Evolutionary conservation across 257 asterid species (phyloP), one percentile per base, ranked within the genome.

Genomic region (Penstemon barbatus): DNA sequence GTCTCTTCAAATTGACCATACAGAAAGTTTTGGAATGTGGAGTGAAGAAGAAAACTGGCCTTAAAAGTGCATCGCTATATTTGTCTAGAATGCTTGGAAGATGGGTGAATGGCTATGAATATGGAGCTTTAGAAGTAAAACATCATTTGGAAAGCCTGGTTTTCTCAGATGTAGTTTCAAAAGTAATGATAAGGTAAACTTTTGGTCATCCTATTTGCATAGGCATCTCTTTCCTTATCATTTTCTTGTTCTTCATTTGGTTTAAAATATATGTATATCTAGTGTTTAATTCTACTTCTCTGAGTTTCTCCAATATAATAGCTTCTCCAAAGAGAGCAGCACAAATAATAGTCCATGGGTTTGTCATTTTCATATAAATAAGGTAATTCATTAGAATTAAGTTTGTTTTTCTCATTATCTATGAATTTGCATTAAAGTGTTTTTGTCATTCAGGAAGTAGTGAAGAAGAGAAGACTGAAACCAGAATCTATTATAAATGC

Each of bases 1-100:
- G 42, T 39, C 62, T 58, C 71, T 63, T 39, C 65, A 65, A 59
- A 50, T 73, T 75, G 68, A 74, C 19, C 61, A 13, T 74, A 65
- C 91, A 94, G 97, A 83, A 86, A 79, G 80, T 85, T 65, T 69
- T 94, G 64, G 99, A 94, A 64, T 83, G 87, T 71, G 99, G 99
- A 73, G 95, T 79, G 62, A 91, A 81, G 77, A 94, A 74, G 78
- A 82, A 61, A 57, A 78, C 77, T 45, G 88, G 96, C 56, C 55
- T 42, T 69, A 94, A 83, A 81, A 88, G 83, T 51, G 97, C 99
- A 19, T 81, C 96, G 0, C 70, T 94, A 48, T 89, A 80, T 81
- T 77, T 94, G 81, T 89, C 95, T 36, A 78, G 70, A 73, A 82
- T 74, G 64, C 96, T 94, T 13, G 76, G 79, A 65, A 83, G 87